A percentile compares a stretch with the other conserved stretches of the same genome.
These are phyloP conservation scores for Colletotrichum falcatum DNA, from an alignment of 2,329 filamentous ascomycete species.

Conservation along the genomic window DNA sequence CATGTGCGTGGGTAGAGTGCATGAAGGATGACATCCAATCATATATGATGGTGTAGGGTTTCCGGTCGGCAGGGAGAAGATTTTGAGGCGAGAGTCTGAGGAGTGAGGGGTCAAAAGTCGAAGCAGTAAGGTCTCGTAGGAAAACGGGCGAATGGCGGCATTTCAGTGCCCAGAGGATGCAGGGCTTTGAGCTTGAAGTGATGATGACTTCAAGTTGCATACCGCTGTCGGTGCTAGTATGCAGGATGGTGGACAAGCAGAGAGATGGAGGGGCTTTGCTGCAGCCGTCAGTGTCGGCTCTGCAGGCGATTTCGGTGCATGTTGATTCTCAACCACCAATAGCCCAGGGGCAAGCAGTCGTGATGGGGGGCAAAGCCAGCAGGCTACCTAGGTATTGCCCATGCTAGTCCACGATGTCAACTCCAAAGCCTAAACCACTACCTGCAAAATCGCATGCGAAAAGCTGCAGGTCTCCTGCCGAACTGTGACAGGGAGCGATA, in stretches of 20 bases:
- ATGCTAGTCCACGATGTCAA: conserved; percentile 10
- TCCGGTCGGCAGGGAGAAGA: conserved; percentile 8
- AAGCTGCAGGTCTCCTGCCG: conserved; percentile 22
- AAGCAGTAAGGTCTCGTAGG: neutral
- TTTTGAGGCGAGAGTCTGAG: conserved; percentile 10
- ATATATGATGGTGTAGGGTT: conserved; percentile 2
- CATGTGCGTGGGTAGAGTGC: conserved; percentile 8
- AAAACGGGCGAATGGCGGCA: neutral
- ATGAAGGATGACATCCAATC: neutral
- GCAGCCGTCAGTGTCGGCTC: conserved; percentile 26
- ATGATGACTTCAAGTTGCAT: conserved; percentile 36
- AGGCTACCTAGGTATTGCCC: neutral
- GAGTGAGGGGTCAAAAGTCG: conserved; percentile 7
- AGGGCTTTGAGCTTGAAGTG: conserved; percentile 9
- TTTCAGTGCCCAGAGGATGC: conserved; percentile 12
- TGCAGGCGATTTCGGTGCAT: conserved; percentile 10
- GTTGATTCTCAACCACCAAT: neutral
- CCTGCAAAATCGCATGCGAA: conserved; percentile 16
- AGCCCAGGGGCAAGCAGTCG: neutral
- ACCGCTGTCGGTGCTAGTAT: neutral
- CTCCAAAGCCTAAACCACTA: conserved; percentile 6
- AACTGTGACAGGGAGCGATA: conserved; percentile 20
- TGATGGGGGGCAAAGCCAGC: neutral
- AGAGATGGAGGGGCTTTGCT: conserved; percentile 16
- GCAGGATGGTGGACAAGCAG: conserved; percentile 11